Conservation (phyloP, 192 early-diverging fungal species). For the Coemansia guatemalensis region DNA sequence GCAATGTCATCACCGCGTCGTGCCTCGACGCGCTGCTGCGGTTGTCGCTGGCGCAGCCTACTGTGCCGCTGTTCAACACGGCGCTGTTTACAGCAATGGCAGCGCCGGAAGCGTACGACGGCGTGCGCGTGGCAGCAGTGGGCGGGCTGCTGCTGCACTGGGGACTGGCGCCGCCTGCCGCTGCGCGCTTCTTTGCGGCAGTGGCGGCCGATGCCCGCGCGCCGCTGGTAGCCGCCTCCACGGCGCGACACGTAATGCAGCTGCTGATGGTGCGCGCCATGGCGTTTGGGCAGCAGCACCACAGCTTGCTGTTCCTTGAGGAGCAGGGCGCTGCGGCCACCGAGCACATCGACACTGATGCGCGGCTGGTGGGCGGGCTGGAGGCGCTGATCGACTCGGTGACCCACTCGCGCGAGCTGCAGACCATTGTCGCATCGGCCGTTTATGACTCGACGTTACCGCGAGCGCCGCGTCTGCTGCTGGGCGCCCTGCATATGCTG, state of each 20-base stretch:
- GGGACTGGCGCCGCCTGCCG: constrained; percentile 52
- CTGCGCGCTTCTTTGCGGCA: constrained; percentile 24
- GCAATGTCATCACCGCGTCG: constrained; percentile 78
- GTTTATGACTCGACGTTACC: constrained; percentile 36
- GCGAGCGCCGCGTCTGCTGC: constrained; percentile 15
- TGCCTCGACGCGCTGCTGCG: constrained; percentile 75
- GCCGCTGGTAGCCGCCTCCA: constrained; percentile 13
- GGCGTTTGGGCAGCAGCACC: constrained; percentile 44
- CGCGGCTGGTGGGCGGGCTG: constrained; percentile 45
- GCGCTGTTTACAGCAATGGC: constrained; percentile 72
- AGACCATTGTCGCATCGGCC: constrained; percentile 22
- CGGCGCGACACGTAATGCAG: constrained; percentile 12
- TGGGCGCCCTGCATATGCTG: constrained; percentile 27
- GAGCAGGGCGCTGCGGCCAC: constrained; percentile 20
- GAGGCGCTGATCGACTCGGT: constrained; percentile 43
- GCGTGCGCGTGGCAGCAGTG: constrained; percentile 71
- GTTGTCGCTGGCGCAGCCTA: constrained; percentile 60
- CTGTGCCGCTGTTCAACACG: constrained; percentile 68
- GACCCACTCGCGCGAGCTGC: constrained; percentile 29
- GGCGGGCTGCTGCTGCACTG: constrained; percentile 75
- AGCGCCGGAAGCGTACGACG: constrained; percentile 65
- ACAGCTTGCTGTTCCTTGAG: constrained; percentile 45
- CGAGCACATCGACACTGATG: constrained; percentile 49
- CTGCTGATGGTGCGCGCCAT: constrained; percentile 36
- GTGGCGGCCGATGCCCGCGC: constrained; percentile 17